phyloP scores from a whole-genome alignment of 169 alveolate genomes.

The Eimeria necatrix region DNA sequence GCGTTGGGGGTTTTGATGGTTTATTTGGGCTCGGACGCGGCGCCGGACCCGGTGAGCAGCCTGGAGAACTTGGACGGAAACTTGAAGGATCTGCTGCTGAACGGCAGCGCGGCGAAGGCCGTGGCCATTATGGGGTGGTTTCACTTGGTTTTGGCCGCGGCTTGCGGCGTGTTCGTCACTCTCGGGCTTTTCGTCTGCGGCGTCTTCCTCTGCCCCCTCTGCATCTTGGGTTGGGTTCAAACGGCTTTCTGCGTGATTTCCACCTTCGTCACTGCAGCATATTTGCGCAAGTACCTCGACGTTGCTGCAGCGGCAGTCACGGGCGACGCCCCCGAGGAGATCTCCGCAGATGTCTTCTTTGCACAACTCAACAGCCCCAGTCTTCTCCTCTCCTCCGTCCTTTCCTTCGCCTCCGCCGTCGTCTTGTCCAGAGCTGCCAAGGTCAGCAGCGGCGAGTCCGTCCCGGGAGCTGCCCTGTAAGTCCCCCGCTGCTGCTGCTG shows the following conservation, averaged over 20 bases:
- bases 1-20: constrained; percentile 60
- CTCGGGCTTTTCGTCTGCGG: constrained; percentile 54
- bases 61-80: neutral
- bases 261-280: constrained; percentile 22
- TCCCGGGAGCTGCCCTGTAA: constrained; percentile 64
- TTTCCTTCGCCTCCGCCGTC: constrained; percentile 6
- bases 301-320: neutral
- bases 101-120: constrained; percentile 1
- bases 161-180: constrained; percentile 40
- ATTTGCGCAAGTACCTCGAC: constrained; percentile 34
- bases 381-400: constrained; percentile 38
- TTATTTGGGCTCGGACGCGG: neutral
- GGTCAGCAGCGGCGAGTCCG: constrained; percentile 62
- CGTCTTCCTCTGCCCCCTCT: constrained; percentile 65
- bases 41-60: neutral
- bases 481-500: neutral
- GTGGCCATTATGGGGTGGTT: constrained; percentile 17
- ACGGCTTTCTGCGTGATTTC: constrained; percentile 29
- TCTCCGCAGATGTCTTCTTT: constrained; percentile 36
- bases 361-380: constrained; percentile 53
- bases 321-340: neutral
- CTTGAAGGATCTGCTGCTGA: neutral
- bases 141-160: constrained; percentile 40
- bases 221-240: constrained; percentile 53
- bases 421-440: constrained; percentile 29